Conservation (phyloP, 768 basidiomycete genomes). For the Hemileccinum rubropunctum region DNA sequence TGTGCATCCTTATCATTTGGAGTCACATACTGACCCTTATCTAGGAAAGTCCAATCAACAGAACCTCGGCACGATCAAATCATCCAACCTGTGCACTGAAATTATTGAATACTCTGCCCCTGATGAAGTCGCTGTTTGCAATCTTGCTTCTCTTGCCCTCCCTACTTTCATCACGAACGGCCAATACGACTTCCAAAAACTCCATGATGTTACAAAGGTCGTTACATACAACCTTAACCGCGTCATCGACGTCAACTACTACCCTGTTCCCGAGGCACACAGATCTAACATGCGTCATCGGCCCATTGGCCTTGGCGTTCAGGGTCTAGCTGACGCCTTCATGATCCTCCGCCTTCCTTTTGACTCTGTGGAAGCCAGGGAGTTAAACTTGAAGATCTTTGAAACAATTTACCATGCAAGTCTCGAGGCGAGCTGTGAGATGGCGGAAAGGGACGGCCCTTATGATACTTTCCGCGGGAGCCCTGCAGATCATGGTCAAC, state of each 20-base stretch:
- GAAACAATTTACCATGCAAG: constrained; percentile 99
- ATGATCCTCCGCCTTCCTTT: constrained; percentile 97
- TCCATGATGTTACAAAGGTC: constrained; percentile 92
- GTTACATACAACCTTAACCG: constrained; percentile 91
- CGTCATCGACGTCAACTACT: constrained; percentile 94
- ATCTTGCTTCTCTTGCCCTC: constrained; percentile 93
- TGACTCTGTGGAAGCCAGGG: constrained; percentile 81
- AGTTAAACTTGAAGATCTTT: constrained; percentile 93
- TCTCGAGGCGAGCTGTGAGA: constrained; percentile 85
- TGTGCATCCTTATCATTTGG: constrained; percentile 25
- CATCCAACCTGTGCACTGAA: constrained; percentile 97
- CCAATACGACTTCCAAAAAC: constrained; percentile 88
- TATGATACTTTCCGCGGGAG: constrained; percentile 91
- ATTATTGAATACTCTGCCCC: constrained; percentile 98
- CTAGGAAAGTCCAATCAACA: constrained; percentile 98
- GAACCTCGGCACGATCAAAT: constrained; percentile 98
- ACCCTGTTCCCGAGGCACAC: constrained; percentile 89
- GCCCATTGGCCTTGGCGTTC: constrained; percentile 95
- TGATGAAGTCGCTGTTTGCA: constrained; percentile 97
- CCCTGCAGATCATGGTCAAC: constrained; percentile 81
- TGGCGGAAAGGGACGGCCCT: constrained; percentile 74
- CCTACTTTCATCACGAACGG: constrained; percentile 86
- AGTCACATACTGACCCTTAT: background rate
- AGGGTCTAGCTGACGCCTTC: constrained; percentile 97
- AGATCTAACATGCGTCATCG: constrained; percentile 96